Evolutionary conservation across 1,284 basidiomycete species (phyloP), one percentile per base, ranked within the genome.

Genomic region (Polyporus tsugae): DNA sequence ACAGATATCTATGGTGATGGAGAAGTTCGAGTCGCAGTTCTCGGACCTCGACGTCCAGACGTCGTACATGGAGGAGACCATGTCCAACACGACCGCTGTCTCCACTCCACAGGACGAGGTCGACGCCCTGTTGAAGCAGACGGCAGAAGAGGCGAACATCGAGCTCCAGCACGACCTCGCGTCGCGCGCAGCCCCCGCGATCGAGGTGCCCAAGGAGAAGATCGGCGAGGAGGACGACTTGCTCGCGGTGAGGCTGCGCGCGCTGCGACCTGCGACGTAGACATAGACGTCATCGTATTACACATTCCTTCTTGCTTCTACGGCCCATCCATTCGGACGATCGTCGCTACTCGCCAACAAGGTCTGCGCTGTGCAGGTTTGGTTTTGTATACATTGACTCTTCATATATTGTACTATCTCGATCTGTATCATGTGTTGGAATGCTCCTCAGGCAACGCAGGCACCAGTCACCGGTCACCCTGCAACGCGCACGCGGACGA

Each of bases 1-100:
- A 42, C 74, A 99, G 97, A 99, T 99, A 80, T 97, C 98, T 13
- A 82, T 95, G 70, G 96, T 99, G 19, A 99, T 99, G 98, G 98
- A 99, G 83, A 99, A 97, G 83, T 99, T 99, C 80, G 98, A 99
- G 81, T 78, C 90, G 3, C 97, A 99, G 77, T 99, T 99, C 82
- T 87, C 95, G 68, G 98, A 99, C 81, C 88, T 99, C 49, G 98
- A 99, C 78, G 98, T 99, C 5, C 98, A 99, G 81, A 98, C 98
- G 4, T 94, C 93, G 4, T 97, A 97, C 82, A 98, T 99, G 96
- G 98, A 99, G 79, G 95, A 96, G 68, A 93, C 96, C 35, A 98
- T 99, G 91, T 92, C 92, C 25, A 90, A 93, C 66, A 96, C 97
- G 15, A 98, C 96, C 1, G 98, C 97, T 19, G 88, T 95, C 55